Evolutionary conservation across 129 eudicot species (phyloP).

Genomic region (Mikania micrantha): DNA sequence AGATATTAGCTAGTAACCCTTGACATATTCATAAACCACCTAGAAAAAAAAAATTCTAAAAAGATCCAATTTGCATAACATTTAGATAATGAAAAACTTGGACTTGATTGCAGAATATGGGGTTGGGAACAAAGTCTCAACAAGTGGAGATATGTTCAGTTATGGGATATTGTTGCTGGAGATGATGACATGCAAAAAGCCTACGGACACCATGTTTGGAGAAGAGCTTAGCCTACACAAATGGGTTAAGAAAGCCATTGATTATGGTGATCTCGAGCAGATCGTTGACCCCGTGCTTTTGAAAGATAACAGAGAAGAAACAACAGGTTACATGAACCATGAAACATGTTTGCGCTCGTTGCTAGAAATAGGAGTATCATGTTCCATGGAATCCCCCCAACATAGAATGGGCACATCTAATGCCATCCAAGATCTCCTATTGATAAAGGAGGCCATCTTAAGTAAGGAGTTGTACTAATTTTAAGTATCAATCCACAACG

Average conservation of each 20-base stretch:
- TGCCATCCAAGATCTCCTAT: conserved; percentile 16
- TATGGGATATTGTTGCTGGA: conserved; percentile 36
- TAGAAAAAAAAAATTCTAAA: no score
- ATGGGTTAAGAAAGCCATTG: conserved; percentile 26
- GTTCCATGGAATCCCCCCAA: conserved; percentile 38
- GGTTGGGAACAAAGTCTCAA: conserved; percentile 32
- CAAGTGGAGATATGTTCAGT: conserved; percentile 33
- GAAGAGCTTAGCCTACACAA: conserved; percentile 29
- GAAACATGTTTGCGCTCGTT: conserved; percentile 17
- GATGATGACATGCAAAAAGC: conserved; percentile 28
- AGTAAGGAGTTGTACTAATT: no score
- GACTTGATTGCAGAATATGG: conserved; percentile 33
- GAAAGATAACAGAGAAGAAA: conserved; percentile 6
- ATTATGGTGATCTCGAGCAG: conserved; percentile 10
- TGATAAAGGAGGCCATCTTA: no score
- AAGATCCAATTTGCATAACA: background rate
- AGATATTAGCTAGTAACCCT: no score
- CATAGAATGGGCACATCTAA: conserved; percentile 25
- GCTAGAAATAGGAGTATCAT: conserved; percentile 37
- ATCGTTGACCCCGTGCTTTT: conserved; percentile 29
- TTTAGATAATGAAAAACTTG: background rate
- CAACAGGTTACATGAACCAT: background rate
- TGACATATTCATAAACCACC: no score
- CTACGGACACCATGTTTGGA: conserved; percentile 22
- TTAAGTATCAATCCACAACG: no score